Evolutionary conservation across 768 basidiomycete species (phyloP), one percentile per base, ranked within the genome.

Genomic region (Boletus pseudo-olivaceus): DNA sequence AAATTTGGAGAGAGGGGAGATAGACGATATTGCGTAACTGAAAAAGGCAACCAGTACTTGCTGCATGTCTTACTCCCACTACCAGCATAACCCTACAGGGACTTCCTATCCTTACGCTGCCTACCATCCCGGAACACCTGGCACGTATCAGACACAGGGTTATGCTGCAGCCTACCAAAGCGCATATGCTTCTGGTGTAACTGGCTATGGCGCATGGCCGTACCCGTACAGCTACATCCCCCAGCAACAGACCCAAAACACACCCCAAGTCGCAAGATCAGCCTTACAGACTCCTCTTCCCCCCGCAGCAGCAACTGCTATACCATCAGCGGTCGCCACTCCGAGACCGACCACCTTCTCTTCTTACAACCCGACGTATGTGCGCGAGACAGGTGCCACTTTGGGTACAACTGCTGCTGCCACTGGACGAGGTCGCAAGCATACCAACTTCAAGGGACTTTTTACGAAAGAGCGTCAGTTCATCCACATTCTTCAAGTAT

Each of bases 401-500:
- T 54, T 60, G 17, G 70, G 76, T 41, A 63, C 76, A 12, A 70
- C 75, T 35, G 73, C 72, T 26, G 73, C 75, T 39, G 67, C 70
- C 1, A 64, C 75, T 37, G 76, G 76, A 35, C 75, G 87, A 29
- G 78, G 79, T 47, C 77, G 82, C 62, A 87, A 83, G 67, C 82
- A 84, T 63, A 79, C 86, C 29, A 87, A 81, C 64, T 73, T 86
- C 62, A 87, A 82, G 60, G 90, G 90, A 3, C 67, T 88, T 51
- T 93, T 93, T 62, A 78, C 82, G 2, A 91, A 90, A 81, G 90
- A 93, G 73, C 70, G 90, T 90, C 64, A 71, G 90, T 75, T 17
- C 1, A 7, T 46, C 19, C 45, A 30, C 5, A 33, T 44, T 40
- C 17, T 34, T 19, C 5, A 34, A 41, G 48, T 15, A 17, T 45